Conservation (phyloP, 768 basidiomycete genomes). For the Lentinula boryana region DNA sequence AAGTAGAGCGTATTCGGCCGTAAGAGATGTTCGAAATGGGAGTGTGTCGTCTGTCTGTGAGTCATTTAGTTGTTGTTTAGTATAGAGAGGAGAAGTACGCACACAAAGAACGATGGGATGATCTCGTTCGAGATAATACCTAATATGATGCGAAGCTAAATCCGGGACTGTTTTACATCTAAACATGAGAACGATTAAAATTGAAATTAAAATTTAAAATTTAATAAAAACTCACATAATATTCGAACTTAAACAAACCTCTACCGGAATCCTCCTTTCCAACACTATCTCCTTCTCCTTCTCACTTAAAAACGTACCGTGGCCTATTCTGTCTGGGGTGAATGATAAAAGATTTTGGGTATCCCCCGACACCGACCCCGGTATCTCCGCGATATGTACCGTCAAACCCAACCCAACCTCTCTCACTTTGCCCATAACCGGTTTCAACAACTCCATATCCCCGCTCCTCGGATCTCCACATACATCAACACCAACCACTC, state of each 20-base stretch:
- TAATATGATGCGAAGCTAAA: conserved; percentile 70
- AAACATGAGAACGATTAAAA: not conserved
- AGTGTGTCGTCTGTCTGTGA: conserved; percentile 79
- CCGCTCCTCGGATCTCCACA: conserved; percentile 70
- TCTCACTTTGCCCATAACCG: conserved; percentile 48
- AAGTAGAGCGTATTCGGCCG: conserved; percentile 76
- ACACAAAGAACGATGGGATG: conserved; percentile 80
- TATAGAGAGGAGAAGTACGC: conserved; percentile 18
- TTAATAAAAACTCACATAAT: conserved; percentile 44
- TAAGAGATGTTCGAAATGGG: conserved; percentile 67
- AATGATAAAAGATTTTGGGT: not conserved
- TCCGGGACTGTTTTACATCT: conserved; percentile 66
- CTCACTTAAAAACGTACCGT: conserved; percentile 73
- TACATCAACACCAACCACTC: conserved; percentile 74
- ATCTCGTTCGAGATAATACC: conserved; percentile 51
- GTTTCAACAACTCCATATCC: conserved; percentile 43
- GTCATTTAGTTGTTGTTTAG: not conserved
- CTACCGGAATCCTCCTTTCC: conserved; percentile 49
- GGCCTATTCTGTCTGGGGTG: conserved; percentile 62
- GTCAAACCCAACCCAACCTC: conserved; percentile 66
- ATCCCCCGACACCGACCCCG: too few species aligned
- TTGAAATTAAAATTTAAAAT: too few species aligned
- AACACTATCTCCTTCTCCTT: conserved; percentile 53
- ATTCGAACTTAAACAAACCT: conserved; percentile 81
- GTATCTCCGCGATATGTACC: conserved; percentile 74